A percentile compares a stretch with the other conserved stretches of the same genome.
phyloP scores from a whole-genome alignment of 2,329 filamentous ascomycete genomes.

The Ophiostoma ips region DNA sequence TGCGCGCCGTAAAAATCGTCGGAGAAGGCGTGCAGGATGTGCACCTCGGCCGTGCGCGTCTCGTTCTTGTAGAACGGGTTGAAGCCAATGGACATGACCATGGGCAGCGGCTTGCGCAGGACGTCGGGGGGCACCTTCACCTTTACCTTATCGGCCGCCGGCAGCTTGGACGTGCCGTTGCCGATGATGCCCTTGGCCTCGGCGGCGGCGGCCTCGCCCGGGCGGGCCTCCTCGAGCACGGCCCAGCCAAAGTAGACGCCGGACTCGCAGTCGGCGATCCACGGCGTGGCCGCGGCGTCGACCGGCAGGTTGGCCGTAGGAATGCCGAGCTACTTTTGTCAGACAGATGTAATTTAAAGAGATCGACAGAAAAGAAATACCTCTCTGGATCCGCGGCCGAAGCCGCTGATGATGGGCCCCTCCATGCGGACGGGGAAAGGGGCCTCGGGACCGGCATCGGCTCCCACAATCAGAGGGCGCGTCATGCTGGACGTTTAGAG shows the following conservation, averaged over 20 bases:
- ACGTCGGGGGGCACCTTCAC: conserved; percentile 11
- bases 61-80: conserved; percentile 96
- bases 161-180: conserved; percentile 16
- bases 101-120: conserved; percentile 48
- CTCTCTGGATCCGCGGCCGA: conserved; percentile 87
- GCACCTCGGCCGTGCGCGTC: conserved; percentile 74
- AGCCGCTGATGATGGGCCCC: conserved; percentile 81
- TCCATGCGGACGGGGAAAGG: conserved; percentile 77
- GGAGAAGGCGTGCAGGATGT: conserved; percentile 65
- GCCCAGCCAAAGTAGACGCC: conserved; percentile 95
- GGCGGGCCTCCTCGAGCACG: conserved; percentile 45
- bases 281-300: conserved; percentile 43
- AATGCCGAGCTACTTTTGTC: conserved; percentile 59
- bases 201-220: conserved; percentile 28
- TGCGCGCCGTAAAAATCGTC: conserved; percentile 74
- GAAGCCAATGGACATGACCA: conserved; percentile 91
- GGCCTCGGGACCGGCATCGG: conserved; percentile 54
- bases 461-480: conserved; percentile 59
- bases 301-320: conserved; percentile 88
- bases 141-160: conserved; percentile 27
- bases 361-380: conserved; percentile 28
- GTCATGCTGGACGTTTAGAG: conserved; percentile 4
- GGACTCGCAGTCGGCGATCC: conserved; percentile 50
- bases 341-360: neutral
- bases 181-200: conserved; percentile 26